Evolutionary conservation across 257 asterid species (phyloP), one percentile per base, ranked within the genome.

Genomic region (Dorcoceras hygrometricum): DNA sequence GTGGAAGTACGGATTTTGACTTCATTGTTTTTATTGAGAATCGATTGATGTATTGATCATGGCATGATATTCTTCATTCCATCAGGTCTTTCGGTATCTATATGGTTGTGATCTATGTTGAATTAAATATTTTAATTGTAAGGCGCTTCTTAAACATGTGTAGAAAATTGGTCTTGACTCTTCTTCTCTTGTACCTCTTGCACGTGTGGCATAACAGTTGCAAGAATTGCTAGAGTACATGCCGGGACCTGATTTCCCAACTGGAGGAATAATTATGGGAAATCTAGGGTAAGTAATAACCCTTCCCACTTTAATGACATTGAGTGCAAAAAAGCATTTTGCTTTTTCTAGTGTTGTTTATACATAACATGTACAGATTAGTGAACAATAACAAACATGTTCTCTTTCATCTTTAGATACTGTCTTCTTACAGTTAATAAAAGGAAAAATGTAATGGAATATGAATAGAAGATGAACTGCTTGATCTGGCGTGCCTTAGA

Each of bases 181-280:
- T 16, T 67, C 54, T 71, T 24, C 11, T 72, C 27, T 48, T 48
- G 58, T 29, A 46, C 10, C 12, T 63, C 19, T 28, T 53, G 29
- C 16, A 26, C 70, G 23, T 48, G 39, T 76, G 63, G 57, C 71
- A 57, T 22, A 55, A 70, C 75, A 94, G 97, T 81, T 94, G 78
- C 99, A 94, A 85, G 97, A 94, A 77, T 78, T 94, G 81, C 89
- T 94, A 57, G 99, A 94, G 71, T 84, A 88, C 86, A 88, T 94
- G 97, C 99, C 97, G 22, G 99, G 97, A 67, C 99, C 99, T 51
- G 99, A 94, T 79, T 94, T 94, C 76, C 99, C 99, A 31, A 94
- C 99, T 55, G 99, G 99, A 69, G 99, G 99, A 80, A 81, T 69
- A 71, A 88, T 94, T 70, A 90, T 94, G 97, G 99, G 99, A 69